These are phyloP conservation scores for Canna indica DNA, from an alignment of 176 grass and related monocot species.

Conservation along the genomic window DNA sequence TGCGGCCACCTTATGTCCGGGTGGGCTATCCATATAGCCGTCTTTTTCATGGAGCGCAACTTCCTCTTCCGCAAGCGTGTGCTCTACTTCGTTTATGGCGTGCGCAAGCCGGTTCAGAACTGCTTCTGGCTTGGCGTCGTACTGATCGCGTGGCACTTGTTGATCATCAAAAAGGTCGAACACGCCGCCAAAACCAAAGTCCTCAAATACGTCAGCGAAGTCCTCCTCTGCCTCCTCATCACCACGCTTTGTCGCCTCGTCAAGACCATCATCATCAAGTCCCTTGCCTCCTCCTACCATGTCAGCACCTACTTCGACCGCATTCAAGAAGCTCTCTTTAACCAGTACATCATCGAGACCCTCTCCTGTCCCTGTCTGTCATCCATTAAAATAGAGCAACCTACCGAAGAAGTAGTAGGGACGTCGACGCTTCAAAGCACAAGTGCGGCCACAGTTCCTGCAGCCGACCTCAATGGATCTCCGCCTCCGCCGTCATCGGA, in stretches of 20 bases:
- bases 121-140: conserved; percentile 84
- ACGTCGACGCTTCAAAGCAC: too few species aligned
- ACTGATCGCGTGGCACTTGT: conserved; percentile 61
- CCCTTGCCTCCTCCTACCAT: conserved; percentile 84
- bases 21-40: conserved; percentile 59
- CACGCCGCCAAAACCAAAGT: conserved; percentile 26
- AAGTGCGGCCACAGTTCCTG: too few species aligned
- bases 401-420: conserved; percentile 67
- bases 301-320: conserved; percentile 97
- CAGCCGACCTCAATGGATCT: too few species aligned
- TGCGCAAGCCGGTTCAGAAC: conserved; percentile 70
- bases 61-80: conserved; percentile 72
- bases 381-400: too few species aligned
- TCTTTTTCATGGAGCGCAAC: conserved; percentile 85
- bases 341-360: conserved; percentile 90
- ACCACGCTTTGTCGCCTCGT: conserved; percentile 61
- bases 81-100: conserved; percentile 96
- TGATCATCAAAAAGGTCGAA: conserved; percentile 48
- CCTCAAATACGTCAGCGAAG: conserved; percentile 77
- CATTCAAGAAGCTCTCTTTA: conserved; percentile 90
- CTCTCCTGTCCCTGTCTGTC: conserved; percentile 83
- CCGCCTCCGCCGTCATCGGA: too few species aligned
- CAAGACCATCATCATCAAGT: conserved; percentile 87
- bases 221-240: conserved; percentile 72
- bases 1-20: conserved; percentile 85